A percentile compares a stretch with the other conserved stretches of the same genome.
These are phyloP conservation scores for Dalbergia cochinchinensis DNA, from an alignment of 306 rosid genomes.

Conservation along the genomic window DNA sequence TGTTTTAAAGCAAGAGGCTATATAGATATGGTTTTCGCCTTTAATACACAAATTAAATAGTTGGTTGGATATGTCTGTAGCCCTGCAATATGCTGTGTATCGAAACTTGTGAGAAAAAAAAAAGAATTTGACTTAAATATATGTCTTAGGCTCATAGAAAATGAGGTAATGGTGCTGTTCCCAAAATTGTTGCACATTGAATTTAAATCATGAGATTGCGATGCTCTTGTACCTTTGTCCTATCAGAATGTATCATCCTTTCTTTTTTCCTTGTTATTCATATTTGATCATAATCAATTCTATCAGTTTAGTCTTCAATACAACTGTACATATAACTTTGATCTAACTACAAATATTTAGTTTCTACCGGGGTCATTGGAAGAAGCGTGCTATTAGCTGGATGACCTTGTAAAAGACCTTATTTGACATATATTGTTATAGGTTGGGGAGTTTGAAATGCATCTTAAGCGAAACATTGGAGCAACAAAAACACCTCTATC, in stretches of 20 bases:
- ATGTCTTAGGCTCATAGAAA: constrained; percentile 19
- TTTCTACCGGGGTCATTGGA: constrained; percentile 14
- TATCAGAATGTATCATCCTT: neutral
- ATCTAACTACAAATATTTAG: constrained; percentile 6
- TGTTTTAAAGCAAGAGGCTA: constrained; percentile 15
- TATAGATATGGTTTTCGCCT: neutral
- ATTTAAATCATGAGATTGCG: constrained; percentile 35
- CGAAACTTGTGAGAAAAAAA: neutral
- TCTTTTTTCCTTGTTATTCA: neutral
- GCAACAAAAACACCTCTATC: constrained; percentile 70
- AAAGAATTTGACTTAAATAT: constrained; percentile 34
- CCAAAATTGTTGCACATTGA: constrained; percentile 32
- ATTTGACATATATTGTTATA: constrained; percentile 47
- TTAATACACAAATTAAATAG: constrained; percentile 16
- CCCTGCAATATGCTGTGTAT: constrained; percentile 25
- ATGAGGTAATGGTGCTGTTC: constrained; percentile 34
- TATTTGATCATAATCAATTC: constrained; percentile 29
- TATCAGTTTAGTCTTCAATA: constrained; percentile 13
- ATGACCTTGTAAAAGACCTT: constrained; percentile 40
- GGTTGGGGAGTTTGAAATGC: constrained; percentile 99
- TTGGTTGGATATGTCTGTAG: constrained; percentile 32
- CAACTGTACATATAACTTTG: constrained; percentile 10
- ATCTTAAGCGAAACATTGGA: constrained; percentile 87
- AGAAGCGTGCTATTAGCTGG: constrained; percentile 34
- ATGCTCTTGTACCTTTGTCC: constrained; percentile 40